Evolutionary conservation across 1,139 yeast genomes (phyloP).

Genomic region (Geotrichum australiense): DNA sequence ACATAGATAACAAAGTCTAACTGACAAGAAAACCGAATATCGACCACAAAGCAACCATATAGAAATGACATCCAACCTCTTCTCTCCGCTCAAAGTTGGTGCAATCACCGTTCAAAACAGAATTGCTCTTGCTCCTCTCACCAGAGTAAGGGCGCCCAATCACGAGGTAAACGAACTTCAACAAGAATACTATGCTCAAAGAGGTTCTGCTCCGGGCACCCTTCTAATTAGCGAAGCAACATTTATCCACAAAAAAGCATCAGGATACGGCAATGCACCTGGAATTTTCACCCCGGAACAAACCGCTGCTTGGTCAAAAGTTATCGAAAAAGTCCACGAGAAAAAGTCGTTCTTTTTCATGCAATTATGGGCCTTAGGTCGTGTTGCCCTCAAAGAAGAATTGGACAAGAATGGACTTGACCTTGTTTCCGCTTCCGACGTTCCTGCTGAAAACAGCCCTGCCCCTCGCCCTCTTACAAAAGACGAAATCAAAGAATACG

Average conservation of each 20-base stretch:
- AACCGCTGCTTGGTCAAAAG: constrained; percentile 35
- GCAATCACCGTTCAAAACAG: constrained; percentile 33
- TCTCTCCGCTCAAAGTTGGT: constrained; percentile 14
- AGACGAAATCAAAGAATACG: constrained; percentile 36
- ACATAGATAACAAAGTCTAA: too few species aligned
- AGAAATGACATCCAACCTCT: too few species aligned
- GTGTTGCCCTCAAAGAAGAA: constrained; percentile 34
- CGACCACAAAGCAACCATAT: too few species aligned
- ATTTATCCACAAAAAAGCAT: constrained; percentile 34
- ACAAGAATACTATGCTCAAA: constrained; percentile 44
- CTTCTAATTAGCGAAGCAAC: constrained; percentile 43
- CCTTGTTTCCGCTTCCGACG: constrained; percentile 23
- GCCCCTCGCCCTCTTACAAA: constrained; percentile 35
- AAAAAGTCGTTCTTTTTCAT: constrained; percentile 33
- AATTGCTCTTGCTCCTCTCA: constrained; percentile 48
- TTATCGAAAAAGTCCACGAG: constrained; percentile 35
- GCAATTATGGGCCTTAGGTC: constrained; percentile 42
- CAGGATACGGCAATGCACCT: constrained; percentile 33
- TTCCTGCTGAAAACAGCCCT: constrained; percentile 25
- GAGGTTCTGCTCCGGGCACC: constrained; percentile 49
- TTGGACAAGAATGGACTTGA: constrained; percentile 29
- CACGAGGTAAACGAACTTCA: constrained; percentile 42
- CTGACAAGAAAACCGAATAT: too few species aligned
- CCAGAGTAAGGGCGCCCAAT: constrained; percentile 40
- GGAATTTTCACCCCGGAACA: constrained; percentile 43